Evolutionary conservation across 768 basidiomycete species (phyloP).

Genomic region (Suillus ampliporus): DNA sequence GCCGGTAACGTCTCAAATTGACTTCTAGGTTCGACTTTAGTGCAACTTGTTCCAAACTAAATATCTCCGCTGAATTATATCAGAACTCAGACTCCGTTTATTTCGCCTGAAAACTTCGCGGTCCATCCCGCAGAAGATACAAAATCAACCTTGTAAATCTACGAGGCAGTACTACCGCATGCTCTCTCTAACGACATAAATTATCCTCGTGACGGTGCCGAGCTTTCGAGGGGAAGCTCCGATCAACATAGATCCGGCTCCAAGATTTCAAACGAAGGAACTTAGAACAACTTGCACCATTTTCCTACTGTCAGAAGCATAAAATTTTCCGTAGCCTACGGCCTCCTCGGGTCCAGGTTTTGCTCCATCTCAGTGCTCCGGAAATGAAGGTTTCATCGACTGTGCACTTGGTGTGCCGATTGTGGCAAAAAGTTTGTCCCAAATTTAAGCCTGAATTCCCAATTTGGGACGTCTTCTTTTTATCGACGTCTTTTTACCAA

Average conservation of each 20-base stretch:
- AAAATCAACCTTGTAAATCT: conserved; percentile 6
- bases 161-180: conserved; percentile 6
- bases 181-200: conserved; percentile 1
- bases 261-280: conserved; percentile 25
- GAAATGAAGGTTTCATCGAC: conserved; percentile 5
- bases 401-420: conserved; percentile 11
- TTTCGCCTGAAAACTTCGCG: conserved; percentile 6
- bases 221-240: conserved; percentile 21
- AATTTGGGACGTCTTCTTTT: conserved; percentile 25
- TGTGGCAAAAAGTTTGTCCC: conserved; percentile 20
- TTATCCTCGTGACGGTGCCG: conserved; percentile 28
- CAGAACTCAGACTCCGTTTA: conserved; percentile 12
- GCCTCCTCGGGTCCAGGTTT: conserved; percentile 3
- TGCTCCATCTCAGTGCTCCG: conserved; percentile 9
- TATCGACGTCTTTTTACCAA: conserved; percentile 9
- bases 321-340: conserved; percentile 7
- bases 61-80: conserved; percentile 31
- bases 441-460: conserved; percentile 29
- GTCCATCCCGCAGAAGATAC: conserved; percentile 1
- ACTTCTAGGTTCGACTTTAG: conserved; percentile 27
- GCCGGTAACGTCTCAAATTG: conserved; percentile 9
- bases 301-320: conserved; percentile 7
- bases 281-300: not conserved
- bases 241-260: conserved; percentile 35
- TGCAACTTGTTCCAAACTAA: conserved; percentile 24